Evolutionary conservation across 2,329 filamentous ascomycete species (phyloP), one percentile per base, ranked within the genome.

Genomic region (Fusarium xyrophilum): DNA sequence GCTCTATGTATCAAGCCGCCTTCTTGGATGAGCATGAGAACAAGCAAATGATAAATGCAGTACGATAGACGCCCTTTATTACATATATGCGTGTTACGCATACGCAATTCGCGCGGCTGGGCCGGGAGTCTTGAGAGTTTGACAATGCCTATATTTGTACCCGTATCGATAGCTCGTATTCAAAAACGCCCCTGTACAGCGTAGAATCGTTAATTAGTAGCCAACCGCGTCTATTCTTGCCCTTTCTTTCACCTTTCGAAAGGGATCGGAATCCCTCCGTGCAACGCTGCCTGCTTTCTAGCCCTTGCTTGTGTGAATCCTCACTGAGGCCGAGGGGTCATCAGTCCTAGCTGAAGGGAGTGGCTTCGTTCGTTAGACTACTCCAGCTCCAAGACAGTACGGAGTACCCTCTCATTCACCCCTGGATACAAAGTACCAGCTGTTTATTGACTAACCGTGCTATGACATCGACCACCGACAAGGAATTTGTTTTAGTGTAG

Each of bases 101-200:
- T 30, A 52, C 28, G 38, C 42, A 47, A 42, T 51, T 40, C 48
- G 42, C 38, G 42, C 35, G 46, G 39, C 25, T 39, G 23, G 40
- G n/a, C 10, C 44, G 25, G 64, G 52, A 59, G 32, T 60, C 21
- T 21, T 19, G 39, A 25, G 43, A 50, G 52, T 56, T 50, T 56
- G 28, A 23, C 32, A 62, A 47, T 43, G 32, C 38, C 39, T 67
- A 54, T 63, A 48, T 64, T 35, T 59, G 28, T 60, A 55, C 55
- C 43, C 36, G 38, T 69, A 44, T 59, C 21, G 40, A 52, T 64
- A 67, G 39, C 43, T 67, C 63, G 53, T 67, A 60, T 64, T 50
- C 51, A 53, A 15, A 19, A 51, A 48, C 53, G 47, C 63, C 43
- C 48, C 33, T 44, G 27, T 46, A 13, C 43, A 30, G 50, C 39